Conservation (phyloP, 78 protist genomes). For the Dictyostelium discoideum region DNA sequence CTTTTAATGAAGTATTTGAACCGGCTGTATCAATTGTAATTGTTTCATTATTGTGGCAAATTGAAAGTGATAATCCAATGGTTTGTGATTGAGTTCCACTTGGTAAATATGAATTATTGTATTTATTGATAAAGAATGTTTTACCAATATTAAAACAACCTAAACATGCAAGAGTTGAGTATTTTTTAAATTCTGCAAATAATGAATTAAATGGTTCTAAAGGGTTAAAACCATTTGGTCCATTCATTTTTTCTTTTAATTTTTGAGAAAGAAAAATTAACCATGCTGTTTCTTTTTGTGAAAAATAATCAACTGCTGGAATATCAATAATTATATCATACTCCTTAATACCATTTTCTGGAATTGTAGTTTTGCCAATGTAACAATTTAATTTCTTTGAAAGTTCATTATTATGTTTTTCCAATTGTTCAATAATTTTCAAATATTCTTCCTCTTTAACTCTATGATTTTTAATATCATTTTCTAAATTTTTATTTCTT, state of each 20-base stretch:
- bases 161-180: not conserved
- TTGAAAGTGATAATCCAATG: not conserved
- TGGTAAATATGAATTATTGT: not conserved
- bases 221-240: not conserved
- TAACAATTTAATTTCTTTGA: no score
- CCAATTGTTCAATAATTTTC: no score
- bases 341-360: not conserved
- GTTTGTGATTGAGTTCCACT: not conserved
- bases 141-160: not conserved
- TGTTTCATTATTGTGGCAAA: not conserved
- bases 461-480: no score
- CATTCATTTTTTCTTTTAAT: not conserved
- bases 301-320: not conserved
- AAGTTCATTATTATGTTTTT: no score
- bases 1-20: not conserved
- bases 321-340: not conserved
- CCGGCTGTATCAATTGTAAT: not conserved
- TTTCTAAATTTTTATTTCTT: no score
- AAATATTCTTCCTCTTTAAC: no score
- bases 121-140: not conserved
- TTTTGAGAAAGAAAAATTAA: not conserved
- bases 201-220: not conserved
- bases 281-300: not conserved
- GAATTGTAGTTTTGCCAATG: not conserved
- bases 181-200: not conserved